phyloP scores from a whole-genome alignment of 1,284 basidiomycete genomes.

The Irpex lacteus region DNA sequence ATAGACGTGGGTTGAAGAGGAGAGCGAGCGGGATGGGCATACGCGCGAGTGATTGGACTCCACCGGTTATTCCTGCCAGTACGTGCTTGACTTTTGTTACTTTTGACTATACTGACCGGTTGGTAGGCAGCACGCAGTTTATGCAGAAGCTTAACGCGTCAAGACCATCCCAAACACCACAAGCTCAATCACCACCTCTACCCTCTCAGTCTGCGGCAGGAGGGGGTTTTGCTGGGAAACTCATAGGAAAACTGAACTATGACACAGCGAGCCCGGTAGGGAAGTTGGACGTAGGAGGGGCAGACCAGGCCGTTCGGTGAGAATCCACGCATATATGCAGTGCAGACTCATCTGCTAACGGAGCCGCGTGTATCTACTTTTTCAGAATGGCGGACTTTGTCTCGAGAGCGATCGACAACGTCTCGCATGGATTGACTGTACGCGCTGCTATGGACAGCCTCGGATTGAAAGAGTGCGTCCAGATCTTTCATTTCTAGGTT shows the following conservation, averaged over 20 bases:
- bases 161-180: background rate
- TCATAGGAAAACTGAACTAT: constrained; percentile 7
- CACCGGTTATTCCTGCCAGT: background rate
- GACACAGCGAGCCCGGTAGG: constrained; percentile 12
- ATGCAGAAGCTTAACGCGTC: background rate
- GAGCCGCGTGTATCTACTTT: background rate
- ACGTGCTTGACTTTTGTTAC: background rate
- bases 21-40: background rate
- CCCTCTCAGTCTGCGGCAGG: background rate
- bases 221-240: background rate
- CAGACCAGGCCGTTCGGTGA: constrained; percentile 22
- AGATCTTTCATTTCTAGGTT: no score
- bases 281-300: constrained; percentile 21
- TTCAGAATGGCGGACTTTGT: constrained; percentile 59
- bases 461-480: constrained; percentile 41
- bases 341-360: no score
- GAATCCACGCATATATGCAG: no score
- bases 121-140: background rate
- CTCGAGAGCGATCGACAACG: constrained; percentile 52
- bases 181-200: background rate
- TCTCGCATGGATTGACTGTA: constrained; percentile 49
- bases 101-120: background rate
- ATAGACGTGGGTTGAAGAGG: background rate
- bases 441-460: constrained; percentile 48
- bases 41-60: background rate